Evolutionary conservation across 192 early-diverging fungal species (phyloP).

Genomic region (Coemansia sp.): DNA sequence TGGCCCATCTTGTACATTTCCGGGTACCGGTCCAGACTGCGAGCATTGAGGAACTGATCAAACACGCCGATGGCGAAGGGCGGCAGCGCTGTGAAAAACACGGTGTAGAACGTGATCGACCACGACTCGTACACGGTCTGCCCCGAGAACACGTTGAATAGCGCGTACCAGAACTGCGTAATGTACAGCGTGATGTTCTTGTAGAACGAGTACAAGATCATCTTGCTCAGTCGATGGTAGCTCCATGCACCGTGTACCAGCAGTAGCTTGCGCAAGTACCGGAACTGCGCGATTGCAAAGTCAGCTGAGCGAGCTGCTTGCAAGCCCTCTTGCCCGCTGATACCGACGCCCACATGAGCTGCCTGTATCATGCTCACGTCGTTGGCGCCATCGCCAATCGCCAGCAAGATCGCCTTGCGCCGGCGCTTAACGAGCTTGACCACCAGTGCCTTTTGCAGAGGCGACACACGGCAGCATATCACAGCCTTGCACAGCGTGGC

Average conservation of each 20-base stretch:
- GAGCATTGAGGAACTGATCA: conserved; percentile 74
- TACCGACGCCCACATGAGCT: conserved; percentile 92
- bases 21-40: conserved; percentile 76
- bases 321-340: conserved; percentile 93
- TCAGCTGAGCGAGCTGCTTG: conserved; percentile 92
- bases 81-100: conserved; percentile 81
- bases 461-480: conserved; percentile 95
- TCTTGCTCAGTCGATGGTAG: conserved; percentile 76
- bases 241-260: conserved; percentile 95
- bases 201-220: conserved; percentile 92
- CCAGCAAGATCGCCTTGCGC: conserved; percentile 83
- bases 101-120: conserved; percentile 81
- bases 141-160: conserved; percentile 81
- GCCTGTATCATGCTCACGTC: conserved; percentile 99
- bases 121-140: conserved; percentile 84
- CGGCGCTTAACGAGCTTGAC: conserved; percentile 82
- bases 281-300: conserved; percentile 92
- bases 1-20: conserved; percentile 75
- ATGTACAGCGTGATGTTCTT: conserved; percentile 92
- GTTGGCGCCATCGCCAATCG: conserved; percentile 97
- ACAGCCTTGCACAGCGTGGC: conserved; percentile 83
- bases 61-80: conserved; percentile 72
- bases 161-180: conserved; percentile 87
- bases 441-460: conserved; percentile 93
- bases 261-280: conserved; percentile 77